Evolutionary conservation across 345 rosid genomes (phyloP).

Genomic region (Citrus maxima): DNA sequence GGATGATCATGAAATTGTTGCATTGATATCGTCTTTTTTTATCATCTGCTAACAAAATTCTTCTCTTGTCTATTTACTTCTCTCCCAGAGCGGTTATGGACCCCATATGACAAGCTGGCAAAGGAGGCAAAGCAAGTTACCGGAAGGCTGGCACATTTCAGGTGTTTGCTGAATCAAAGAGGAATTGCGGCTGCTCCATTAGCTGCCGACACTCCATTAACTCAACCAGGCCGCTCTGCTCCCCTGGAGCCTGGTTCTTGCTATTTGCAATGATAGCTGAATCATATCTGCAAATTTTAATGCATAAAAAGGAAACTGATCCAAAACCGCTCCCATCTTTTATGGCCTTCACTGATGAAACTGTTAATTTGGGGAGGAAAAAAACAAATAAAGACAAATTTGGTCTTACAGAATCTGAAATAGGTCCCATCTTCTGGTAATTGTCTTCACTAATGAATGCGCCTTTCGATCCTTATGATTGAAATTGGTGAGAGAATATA

Average conservation of each 20-base stretch:
- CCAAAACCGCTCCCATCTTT: not conserved
- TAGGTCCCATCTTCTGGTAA: not conserved
- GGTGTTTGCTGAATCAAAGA: conserved; percentile 68
- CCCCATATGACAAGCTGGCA: conserved; percentile 50
- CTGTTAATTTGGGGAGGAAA: not conserved
- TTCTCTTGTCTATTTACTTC: not conserved
- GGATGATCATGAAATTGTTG: not conserved
- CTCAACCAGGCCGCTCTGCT: conserved; percentile 42
- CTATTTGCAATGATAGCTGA: conserved; percentile 34
- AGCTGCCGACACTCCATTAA: conserved; percentile 24
- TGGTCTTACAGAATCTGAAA: not conserved
- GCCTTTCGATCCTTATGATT: not conserved
- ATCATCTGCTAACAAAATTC: not conserved
- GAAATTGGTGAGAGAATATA: not conserved
- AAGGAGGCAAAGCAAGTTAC: conserved; percentile 35
- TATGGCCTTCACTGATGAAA: not conserved
- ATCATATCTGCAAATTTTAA: not conserved
- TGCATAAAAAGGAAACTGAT: not conserved
- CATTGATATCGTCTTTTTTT: too few species aligned
- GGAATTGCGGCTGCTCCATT: conserved; percentile 70
- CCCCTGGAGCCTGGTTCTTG: conserved; percentile 68
- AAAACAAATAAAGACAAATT: not conserved
- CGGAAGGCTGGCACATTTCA: conserved; percentile 55
- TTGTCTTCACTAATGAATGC: not conserved
- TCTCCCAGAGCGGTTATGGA: conserved; percentile 66